phyloP scores from a whole-genome alignment of 176 grass and related monocot species.

The Eremochloa ophiuroides region DNA sequence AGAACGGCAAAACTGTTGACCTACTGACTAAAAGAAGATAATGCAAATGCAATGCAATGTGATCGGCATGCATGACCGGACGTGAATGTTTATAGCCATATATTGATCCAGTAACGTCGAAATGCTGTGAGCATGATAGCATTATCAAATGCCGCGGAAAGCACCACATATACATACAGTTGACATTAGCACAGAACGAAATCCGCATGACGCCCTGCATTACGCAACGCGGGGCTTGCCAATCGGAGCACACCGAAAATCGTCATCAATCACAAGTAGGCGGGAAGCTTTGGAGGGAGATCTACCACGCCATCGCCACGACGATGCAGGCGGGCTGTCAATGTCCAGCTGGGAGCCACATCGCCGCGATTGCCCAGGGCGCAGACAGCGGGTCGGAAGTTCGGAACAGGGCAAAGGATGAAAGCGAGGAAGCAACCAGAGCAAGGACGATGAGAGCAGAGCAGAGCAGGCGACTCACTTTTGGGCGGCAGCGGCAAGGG shows the following conservation, averaged over 20 bases:
- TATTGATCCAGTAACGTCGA: background rate
- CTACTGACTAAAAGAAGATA: background rate
- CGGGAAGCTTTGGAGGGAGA: slow-evolving; percentile 2
- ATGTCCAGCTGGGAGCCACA: slow-evolving; percentile 19
- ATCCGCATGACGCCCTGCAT: background rate
- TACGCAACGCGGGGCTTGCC: background rate
- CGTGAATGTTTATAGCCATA: background rate
- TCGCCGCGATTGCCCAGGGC: background rate
- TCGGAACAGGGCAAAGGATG: background rate
- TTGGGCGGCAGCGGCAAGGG: slow-evolving; percentile 56
- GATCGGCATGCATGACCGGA: background rate
- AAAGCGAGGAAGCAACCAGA: slow-evolving; percentile 18
- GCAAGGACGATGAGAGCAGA: background rate
- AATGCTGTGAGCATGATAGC: background rate
- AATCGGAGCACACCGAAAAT: slow-evolving; percentile 3
- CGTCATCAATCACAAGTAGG: slow-evolving; percentile 1
- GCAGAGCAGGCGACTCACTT: slow-evolving; percentile 49
- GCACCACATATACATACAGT: background rate
- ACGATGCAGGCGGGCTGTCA: slow-evolving; percentile 37
- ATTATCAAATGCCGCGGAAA: background rate
- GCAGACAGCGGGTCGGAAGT: background rate
- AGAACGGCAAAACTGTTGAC: slow-evolving; percentile 19
- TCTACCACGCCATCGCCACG: slow-evolving; percentile 13
- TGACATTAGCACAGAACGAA: background rate
- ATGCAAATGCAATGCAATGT: background rate